A percentile compares a stretch with the other conserved stretches of the same genome.
Conservation (phyloP, 805 yeast species). For the Cyberlindnera mycetangii region DNA sequence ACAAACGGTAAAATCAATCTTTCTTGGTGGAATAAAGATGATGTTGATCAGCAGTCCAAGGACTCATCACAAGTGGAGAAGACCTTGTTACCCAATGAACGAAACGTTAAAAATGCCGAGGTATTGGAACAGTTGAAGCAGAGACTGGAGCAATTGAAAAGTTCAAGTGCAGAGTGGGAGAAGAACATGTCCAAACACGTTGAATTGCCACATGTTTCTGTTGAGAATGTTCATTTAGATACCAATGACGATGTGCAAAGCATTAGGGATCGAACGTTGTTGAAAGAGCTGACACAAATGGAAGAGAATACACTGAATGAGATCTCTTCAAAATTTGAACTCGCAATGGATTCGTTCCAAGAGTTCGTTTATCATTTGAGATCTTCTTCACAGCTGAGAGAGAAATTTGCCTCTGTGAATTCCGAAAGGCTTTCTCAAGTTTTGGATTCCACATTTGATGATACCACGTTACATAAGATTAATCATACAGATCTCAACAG, state of each 20-base stretch:
- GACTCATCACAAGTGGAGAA: slow-evolving; percentile 26
- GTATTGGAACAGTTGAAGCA: slow-evolving; percentile 45
- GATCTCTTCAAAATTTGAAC: slow-evolving; percentile 16
- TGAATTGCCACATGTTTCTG: slow-evolving; percentile 14
- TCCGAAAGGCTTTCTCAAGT: slow-evolving; percentile 41
- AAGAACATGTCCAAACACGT: slow-evolving; percentile 14
- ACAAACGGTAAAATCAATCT: slow-evolving; percentile 57
- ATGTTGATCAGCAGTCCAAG: slow-evolving; percentile 22
- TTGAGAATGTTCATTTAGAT: slow-evolving; percentile 12
- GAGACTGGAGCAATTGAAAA: slow-evolving; percentile 41
- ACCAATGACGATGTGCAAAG: slow-evolving; percentile 24
- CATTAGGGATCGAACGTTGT: slow-evolving; percentile 20
- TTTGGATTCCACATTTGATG: slow-evolving; percentile 42
- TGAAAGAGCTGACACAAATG: slow-evolving; percentile 15
- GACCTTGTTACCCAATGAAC: slow-evolving; percentile 52
- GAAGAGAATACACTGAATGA: slow-evolving; percentile 17
- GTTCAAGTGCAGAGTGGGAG: slow-evolving; percentile 50
- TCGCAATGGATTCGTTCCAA: slow-evolving; percentile 22
- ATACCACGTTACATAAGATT: slow-evolving; percentile 34
- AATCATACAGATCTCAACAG: slow-evolving; percentile 23
- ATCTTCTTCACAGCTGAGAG: slow-evolving; percentile 20
- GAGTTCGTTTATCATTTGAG: slow-evolving; percentile 23
- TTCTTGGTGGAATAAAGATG: slow-evolving; percentile 60
- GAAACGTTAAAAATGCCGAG: slow-evolving; percentile 49
- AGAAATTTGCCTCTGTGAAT: slow-evolving; percentile 33